Percentiles rank a stretch among this genome's conserved stretches.
phyloP scores from a whole-genome alignment of 257 asterid species.

The Fraxinus cuspidata region DNA sequence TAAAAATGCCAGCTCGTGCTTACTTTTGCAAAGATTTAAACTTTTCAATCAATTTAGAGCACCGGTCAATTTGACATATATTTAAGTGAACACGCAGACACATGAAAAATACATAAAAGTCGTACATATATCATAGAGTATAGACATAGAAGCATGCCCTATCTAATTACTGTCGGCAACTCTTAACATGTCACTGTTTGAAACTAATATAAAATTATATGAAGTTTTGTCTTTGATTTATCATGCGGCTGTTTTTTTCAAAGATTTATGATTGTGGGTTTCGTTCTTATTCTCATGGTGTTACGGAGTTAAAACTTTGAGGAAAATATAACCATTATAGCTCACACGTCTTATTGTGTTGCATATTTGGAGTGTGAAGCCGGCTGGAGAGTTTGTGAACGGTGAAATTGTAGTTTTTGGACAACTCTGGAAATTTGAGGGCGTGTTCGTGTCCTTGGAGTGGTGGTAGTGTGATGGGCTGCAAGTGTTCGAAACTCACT shows the following conservation, averaged over 20 bases:
- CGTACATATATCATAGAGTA: neutral
- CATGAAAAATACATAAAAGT: neutral
- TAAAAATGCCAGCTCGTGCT: neutral
- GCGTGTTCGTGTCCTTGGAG: neutral
- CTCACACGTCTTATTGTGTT: conserved; percentile 8
- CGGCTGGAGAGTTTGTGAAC: conserved; percentile 23
- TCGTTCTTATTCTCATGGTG: neutral
- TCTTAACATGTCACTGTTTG: neutral
- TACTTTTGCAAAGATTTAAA: neutral
- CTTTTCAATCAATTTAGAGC: neutral
- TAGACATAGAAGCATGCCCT: neutral
- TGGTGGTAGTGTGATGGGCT: conserved; percentile 39
- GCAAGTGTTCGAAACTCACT: conserved; percentile 38
- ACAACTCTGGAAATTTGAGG: conserved; percentile 11
- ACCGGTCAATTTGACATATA: neutral
- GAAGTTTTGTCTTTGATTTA: neutral
- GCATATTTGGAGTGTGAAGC: conserved; percentile 11
- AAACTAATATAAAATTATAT: neutral
- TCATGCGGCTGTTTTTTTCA: neutral
- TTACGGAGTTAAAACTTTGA: neutral
- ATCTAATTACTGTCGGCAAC: neutral
- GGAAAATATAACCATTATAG: neutral
- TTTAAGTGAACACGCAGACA: neutral
- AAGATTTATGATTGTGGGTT: neutral
- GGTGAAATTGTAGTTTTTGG: neutral